These are phyloP conservation scores for Ramularia collo-cygni DNA, from an alignment of 2,329 filamentous ascomycete genomes.

Conservation along the genomic window DNA sequence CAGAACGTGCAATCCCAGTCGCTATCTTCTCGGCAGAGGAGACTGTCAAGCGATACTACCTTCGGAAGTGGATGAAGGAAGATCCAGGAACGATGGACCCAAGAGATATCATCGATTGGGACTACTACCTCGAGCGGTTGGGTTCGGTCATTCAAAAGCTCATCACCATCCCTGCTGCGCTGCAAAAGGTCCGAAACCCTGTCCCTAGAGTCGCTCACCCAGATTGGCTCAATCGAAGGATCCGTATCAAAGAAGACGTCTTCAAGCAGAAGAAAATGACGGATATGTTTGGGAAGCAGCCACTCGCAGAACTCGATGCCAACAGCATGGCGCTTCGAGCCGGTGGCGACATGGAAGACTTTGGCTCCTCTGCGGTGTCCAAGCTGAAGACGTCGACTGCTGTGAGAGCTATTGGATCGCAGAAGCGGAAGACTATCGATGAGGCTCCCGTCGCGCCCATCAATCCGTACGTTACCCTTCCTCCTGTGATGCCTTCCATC, in stretches of 20 bases:
- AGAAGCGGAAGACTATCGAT: constrained; percentile 45
- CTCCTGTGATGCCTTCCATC: constrained; percentile 75
- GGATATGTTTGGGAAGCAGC: constrained; percentile 71
- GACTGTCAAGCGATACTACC: constrained; percentile 75
- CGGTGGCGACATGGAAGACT: constrained; percentile 49
- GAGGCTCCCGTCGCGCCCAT: constrained; percentile 47
- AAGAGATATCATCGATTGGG: constrained; percentile 85
- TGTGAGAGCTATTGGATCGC: constrained; percentile 28
- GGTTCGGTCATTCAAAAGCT: constrained; percentile 98
- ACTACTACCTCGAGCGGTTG: constrained; percentile 92
- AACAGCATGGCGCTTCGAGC: constrained; percentile 54
- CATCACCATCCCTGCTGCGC: constrained; percentile 92
- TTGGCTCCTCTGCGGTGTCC: constrained; percentile 29
- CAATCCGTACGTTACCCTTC: constrained; percentile 77
- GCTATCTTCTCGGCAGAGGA: constrained; percentile 96
- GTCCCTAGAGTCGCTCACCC: constrained; percentile 90
- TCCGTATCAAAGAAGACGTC: constrained; percentile 91
- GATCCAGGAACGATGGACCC: constrained; percentile 89
- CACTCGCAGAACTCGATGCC: constrained; percentile 63
- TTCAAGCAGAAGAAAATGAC: constrained; percentile 99
- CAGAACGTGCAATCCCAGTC: constrained; percentile 87
- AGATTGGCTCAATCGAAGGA: constrained; percentile 90
- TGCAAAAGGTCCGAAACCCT: constrained; percentile 91
- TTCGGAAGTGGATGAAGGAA: constrained; percentile 93
- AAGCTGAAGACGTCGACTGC: constrained; percentile 41